These are phyloP conservation scores for Trypanosoma mega DNA, from an alignment of 208 protist genomes.

Conservation along the genomic window DNA sequence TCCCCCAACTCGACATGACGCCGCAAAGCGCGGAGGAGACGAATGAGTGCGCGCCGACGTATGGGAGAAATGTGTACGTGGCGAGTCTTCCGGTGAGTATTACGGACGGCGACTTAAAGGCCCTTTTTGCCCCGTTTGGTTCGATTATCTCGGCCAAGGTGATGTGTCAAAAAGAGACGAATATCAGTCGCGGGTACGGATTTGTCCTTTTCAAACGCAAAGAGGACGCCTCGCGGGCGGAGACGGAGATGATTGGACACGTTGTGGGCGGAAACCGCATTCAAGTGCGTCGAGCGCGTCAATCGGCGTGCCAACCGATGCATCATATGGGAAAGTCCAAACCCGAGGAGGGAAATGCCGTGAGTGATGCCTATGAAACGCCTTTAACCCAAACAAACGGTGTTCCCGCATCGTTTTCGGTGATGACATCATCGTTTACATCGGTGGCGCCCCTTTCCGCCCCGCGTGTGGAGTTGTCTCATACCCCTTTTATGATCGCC, in stretches of 20 bases:
- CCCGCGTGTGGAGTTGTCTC: no score
- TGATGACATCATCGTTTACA: no score
- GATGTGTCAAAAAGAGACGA: conserved; percentile 55
- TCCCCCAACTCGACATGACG: no score
- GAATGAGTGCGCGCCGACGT: background rate
- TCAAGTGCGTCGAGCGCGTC: conserved; percentile 59
- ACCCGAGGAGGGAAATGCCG: no score
- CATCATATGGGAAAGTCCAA: background rate
- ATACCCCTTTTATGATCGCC: background rate
- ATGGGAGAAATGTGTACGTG: conserved; percentile 70
- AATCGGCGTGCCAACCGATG: conserved; percentile 34
- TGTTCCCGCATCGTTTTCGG: no score
- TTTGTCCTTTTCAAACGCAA: conserved; percentile 66
- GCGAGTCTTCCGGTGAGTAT: conserved; percentile 53
- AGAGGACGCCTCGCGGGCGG: conserved; percentile 48
- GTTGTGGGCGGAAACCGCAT: conserved; percentile 55
- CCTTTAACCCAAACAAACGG: no score
- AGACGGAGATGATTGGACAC: conserved; percentile 56
- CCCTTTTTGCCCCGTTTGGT: conserved; percentile 64
- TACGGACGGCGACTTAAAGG: conserved; percentile 49
- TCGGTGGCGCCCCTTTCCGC: no score
- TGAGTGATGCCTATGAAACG: no score
- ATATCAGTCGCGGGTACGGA: conserved; percentile 66
- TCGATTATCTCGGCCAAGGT: conserved; percentile 57
- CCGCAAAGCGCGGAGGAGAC: background rate